phyloP scores from a whole-genome alignment of 306 rosid genomes.

The Herpetospermum pedunculosum region DNA sequence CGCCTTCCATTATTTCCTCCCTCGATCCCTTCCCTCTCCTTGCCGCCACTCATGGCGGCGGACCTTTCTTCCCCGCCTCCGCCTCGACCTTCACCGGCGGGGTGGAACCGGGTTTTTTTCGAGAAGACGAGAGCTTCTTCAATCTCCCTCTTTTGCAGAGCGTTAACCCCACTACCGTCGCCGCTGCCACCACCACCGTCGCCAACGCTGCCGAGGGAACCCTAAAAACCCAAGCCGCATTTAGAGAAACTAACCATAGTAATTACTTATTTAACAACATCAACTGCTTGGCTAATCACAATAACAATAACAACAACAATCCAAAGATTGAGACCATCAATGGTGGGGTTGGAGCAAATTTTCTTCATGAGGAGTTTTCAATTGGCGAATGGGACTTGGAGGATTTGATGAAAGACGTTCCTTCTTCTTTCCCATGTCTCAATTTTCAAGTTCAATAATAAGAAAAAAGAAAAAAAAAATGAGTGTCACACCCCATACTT shows the following conservation, averaged over 20 bases:
- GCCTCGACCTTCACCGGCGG: conserved; percentile 8
- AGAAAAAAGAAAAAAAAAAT: no score
- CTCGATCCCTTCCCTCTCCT: conserved; percentile 30
- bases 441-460: conserved; percentile 38
- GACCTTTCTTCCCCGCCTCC: conserved; percentile 1
- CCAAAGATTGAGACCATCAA: conserved; percentile 21
- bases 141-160: conserved; percentile 55
- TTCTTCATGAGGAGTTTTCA: conserved; percentile 41
- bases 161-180: conserved; percentile 14
- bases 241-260: conserved; percentile 8
- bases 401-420: conserved; percentile 75
- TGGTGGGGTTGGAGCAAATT: conserved; percentile 32
- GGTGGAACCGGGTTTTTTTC: conserved; percentile 17
- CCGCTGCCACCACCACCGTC: neutral
- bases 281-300: neutral
- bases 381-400: conserved; percentile 82
- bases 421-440: conserved; percentile 55
- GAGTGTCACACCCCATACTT: no score
- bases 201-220: neutral
- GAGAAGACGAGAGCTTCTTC: conserved; percentile 37
- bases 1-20: conserved; percentile 16
- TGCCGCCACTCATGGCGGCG: conserved; percentile 21
- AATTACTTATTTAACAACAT: neutral
- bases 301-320: conserved; percentile 14
- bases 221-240: conserved; percentile 28